Evolutionary conservation across 2,329 filamentous ascomycete genomes (phyloP).

Genomic region (Tympanopsis confertula): DNA sequence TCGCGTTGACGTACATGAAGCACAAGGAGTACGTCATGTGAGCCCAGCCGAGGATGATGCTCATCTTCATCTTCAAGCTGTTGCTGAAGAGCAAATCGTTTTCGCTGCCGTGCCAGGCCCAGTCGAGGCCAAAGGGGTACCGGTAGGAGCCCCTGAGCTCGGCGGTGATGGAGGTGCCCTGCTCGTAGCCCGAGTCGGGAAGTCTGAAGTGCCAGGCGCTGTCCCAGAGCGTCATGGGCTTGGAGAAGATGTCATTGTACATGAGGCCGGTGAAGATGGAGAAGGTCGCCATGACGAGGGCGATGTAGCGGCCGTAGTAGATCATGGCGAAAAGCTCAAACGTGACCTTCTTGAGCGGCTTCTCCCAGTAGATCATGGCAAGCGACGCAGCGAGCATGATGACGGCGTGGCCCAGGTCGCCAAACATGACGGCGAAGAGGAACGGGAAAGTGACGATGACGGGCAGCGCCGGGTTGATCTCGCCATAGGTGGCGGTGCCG

Average conservation of each 20-base stretch:
- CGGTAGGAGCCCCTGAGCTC: slow-evolving; percentile 62
- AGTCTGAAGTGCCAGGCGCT: slow-evolving; percentile 76
- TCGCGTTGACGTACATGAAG: slow-evolving; percentile 84
- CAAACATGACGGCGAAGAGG: slow-evolving; percentile 99
- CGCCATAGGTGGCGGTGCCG: slow-evolving; percentile 90
- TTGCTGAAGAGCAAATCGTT: slow-evolving; percentile 94
- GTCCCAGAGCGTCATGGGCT: slow-evolving; percentile 75
- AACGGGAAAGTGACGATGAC: slow-evolving; percentile 97
- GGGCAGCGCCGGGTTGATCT: slow-evolving; percentile 90
- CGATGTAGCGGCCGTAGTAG: slow-evolving; percentile 97
- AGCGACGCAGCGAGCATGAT: slow-evolving; percentile 76
- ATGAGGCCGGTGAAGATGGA: slow-evolving; percentile 94
- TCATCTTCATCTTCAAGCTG: slow-evolving; percentile 99
- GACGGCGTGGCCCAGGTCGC: slow-evolving; percentile 85
- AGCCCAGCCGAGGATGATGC: slow-evolving; percentile 89
- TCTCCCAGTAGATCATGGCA: slow-evolving; percentile 96
- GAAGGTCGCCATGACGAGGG: slow-evolving; percentile 94
- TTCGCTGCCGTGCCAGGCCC: slow-evolving; percentile 90
- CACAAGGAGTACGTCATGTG: slow-evolving; percentile 98
- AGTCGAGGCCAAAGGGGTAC: slow-evolving; percentile 92
- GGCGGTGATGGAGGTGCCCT: slow-evolving; percentile 53
- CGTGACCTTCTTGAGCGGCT: slow-evolving; percentile 76
- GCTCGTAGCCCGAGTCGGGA: slow-evolving; percentile 52
- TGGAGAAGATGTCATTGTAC: slow-evolving; percentile 96
- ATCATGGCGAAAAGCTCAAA: slow-evolving; percentile 98